Evolutionary conservation across 2,329 filamentous ascomycete species (phyloP).

Genomic region (Biscogniauxia mediterranea): DNA sequence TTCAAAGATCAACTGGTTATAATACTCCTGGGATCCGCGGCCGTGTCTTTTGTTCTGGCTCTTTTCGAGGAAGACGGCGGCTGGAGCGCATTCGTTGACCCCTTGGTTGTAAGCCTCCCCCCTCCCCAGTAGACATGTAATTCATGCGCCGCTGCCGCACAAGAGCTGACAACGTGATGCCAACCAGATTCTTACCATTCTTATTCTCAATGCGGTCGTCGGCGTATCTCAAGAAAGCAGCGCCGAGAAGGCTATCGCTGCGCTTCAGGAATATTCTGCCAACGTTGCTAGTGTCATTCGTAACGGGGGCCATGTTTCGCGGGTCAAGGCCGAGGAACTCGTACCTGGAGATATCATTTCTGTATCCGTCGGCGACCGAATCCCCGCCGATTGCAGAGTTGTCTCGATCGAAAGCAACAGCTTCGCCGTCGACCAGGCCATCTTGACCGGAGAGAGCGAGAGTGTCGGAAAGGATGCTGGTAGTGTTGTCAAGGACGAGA

Average conservation of each 20-base stretch:
- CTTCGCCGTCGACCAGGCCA: conserved; percentile 94
- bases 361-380: conserved; percentile 84
- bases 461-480: conserved; percentile 83
- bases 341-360: conserved; percentile 92
- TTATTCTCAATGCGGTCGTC: conserved; percentile 94
- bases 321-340: conserved; percentile 92
- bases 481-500: conserved; percentile 67
- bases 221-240: conserved; percentile 98
- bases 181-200: conserved; percentile 84
- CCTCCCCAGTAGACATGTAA: too few species aligned
- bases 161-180: conserved; percentile 16
- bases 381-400: conserved; percentile 91
- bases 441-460: conserved; percentile 95
- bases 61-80: conserved; percentile 91
- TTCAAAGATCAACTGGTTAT: conserved; percentile 99
- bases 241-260: conserved; percentile 96
- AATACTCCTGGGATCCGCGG: conserved; percentile 88
- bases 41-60: conserved; percentile 88
- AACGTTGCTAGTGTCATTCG: conserved; percentile 95
- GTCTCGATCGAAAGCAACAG: conserved; percentile 93
- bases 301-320: conserved; percentile 70
- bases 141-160: conserved; percentile 1
- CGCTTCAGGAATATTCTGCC: conserved; percentile 96
- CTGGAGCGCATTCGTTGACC: conserved; percentile 97
- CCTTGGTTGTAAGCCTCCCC: conserved; percentile 71